Conservation (phyloP, 148 eudicot species). For the Rhododendron ferrugineum region DNA sequence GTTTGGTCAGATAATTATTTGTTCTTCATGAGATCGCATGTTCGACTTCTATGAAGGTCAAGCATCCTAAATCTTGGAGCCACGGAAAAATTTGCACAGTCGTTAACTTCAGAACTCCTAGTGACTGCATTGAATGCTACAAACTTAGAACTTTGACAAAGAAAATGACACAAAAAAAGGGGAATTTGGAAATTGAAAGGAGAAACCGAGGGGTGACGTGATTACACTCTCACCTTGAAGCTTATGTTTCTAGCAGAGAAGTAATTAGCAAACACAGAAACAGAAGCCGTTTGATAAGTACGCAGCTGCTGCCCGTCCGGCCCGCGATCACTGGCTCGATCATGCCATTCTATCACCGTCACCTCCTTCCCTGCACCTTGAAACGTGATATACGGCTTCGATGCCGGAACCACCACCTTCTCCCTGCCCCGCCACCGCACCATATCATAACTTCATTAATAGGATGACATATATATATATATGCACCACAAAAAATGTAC, state of each 20-base stretch:
- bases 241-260: conserved; percentile 89
- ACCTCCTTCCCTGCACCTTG: conserved; percentile 75
- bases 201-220: neutral
- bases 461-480: neutral
- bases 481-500: neutral
- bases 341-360: conserved; percentile 94
- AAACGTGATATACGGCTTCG: conserved; percentile 80
- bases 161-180: neutral
- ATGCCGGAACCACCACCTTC: conserved; percentile 74
- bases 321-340: conserved; percentile 74
- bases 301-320: conserved; percentile 87
- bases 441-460: neutral
- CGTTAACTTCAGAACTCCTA: no score
- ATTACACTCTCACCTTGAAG: conserved; percentile 55
- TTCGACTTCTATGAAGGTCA: no score
- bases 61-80: no score
- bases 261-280: conserved; percentile 60
- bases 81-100: no score
- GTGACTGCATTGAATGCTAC: no score
- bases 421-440: conserved; percentile 43
- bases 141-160: no score
- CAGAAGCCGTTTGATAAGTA: conserved; percentile 89
- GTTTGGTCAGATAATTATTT: no score
- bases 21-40: neutral
- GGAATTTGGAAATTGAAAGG: neutral